A percentile compares a stretch with the other conserved stretches of the same genome.
These are phyloP conservation scores for Phlebiopsis gigantea DNA, from an alignment of 768 basidiomycete genomes.

Conservation along the genomic window DNA sequence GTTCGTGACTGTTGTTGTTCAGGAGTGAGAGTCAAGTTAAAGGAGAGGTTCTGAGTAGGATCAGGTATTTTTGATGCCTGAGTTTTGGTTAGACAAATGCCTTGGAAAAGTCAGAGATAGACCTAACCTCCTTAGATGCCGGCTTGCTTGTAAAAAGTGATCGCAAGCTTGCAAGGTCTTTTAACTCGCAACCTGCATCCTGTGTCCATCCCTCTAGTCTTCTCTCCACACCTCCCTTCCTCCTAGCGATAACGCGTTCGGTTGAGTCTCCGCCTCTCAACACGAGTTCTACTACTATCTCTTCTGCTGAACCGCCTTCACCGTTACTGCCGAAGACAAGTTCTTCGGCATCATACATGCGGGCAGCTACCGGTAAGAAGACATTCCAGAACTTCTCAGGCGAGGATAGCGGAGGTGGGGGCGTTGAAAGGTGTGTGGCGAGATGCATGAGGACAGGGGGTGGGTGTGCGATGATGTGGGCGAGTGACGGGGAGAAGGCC, in stretches of 20 bases:
- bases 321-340: constrained; percentile 55
- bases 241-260: constrained; percentile 33
- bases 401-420: constrained; percentile 58
- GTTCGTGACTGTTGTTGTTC: constrained; percentile 78
- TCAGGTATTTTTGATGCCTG: constrained; percentile 30
- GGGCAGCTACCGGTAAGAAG: constrained; percentile 65
- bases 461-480: constrained; percentile 65
- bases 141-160: constrained; percentile 33
- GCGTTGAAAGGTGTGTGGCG: constrained; percentile 62
- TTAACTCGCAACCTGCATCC: constrained; percentile 39
- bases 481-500: constrained; percentile 57
- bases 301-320: constrained; percentile 50
- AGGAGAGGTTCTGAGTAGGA: constrained; percentile 67
- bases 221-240: constrained; percentile 48
- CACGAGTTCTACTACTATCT: constrained; percentile 61
- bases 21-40: constrained; percentile 82
- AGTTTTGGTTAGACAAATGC: too few relatives aligned
- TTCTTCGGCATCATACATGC: constrained; percentile 50
- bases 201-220: constrained; percentile 59
- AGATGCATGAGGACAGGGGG: constrained; percentile 64
- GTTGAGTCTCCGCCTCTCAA: constrained; percentile 35
- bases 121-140: constrained; percentile 12
- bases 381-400: constrained; percentile 77
- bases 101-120: too few relatives aligned
- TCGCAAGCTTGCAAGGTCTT: constrained; percentile 45